These are phyloP conservation scores for Phytophthora macrochlamydospora DNA, from an alignment of 352 stramenopile genomes.

Conservation along the genomic window DNA sequence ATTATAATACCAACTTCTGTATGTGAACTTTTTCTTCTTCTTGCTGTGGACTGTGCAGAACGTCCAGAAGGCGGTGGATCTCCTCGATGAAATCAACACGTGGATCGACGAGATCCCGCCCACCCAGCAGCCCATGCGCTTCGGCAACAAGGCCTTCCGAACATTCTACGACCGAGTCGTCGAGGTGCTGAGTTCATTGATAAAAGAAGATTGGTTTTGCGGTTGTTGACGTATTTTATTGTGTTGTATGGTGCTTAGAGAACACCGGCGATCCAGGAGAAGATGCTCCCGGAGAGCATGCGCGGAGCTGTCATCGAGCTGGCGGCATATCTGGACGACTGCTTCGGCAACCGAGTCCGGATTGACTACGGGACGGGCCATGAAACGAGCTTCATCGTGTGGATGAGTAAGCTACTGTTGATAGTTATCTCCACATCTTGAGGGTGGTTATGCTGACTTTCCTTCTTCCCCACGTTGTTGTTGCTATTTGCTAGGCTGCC, in stretches of 20 bases:
- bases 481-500: constrained; percentile 46
- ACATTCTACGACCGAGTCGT: constrained; percentile 86
- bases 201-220: not conserved
- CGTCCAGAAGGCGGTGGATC: constrained; percentile 66
- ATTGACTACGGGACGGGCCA: constrained; percentile 99
- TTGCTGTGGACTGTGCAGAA: constrained; percentile 49
- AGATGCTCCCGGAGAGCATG: constrained; percentile 58
- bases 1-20: not conserved
- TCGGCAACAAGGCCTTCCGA: constrained; percentile 95
- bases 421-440: too few relatives aligned
- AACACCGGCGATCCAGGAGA: constrained; percentile 60
- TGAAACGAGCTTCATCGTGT: constrained; percentile 98
- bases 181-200: constrained; percentile 41
- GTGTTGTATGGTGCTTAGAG: constrained; percentile 29
- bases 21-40: not conserved
- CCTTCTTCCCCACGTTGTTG: not conserved
- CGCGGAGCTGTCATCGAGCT: constrained; percentile 91
- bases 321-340: constrained; percentile 93
- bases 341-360: constrained; percentile 96
- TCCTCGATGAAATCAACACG: constrained; percentile 68
- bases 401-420: constrained; percentile 73
- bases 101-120: constrained; percentile 94
- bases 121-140: constrained; percentile 94
- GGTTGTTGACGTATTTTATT: not conserved
- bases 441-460: too few relatives aligned